These are phyloP conservation scores for Pisolithus orientalis DNA, from an alignment of 768 basidiomycete species.

Conservation along the genomic window DNA sequence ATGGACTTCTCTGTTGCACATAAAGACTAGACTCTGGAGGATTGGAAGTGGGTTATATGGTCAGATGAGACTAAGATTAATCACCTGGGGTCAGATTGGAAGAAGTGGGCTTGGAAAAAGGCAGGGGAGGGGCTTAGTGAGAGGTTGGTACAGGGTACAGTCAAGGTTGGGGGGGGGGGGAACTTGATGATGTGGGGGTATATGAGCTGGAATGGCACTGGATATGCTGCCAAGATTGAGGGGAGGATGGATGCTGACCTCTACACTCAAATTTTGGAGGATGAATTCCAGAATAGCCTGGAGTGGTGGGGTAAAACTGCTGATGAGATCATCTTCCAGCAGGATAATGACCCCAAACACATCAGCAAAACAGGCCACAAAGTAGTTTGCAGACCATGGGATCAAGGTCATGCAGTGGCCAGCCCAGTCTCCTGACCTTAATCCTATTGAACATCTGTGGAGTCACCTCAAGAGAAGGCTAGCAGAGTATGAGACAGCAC, in stretches of 20 bases:
- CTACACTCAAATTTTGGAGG: not conserved
- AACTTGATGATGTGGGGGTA: not conserved
- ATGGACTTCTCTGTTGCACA: slow-evolving; percentile 3
- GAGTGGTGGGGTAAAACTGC: not conserved
- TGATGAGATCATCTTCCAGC: not conserved
- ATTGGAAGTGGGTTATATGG: slow-evolving; percentile 13
- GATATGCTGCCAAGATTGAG: not conserved
- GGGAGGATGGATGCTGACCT: not conserved
- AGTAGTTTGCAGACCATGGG: too few relatives aligned
- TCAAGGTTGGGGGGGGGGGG: not conserved
- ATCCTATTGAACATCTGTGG: too few relatives aligned
- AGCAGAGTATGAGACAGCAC: not conserved
- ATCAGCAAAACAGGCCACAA: too few relatives aligned
- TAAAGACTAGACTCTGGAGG: slow-evolving; percentile 14
- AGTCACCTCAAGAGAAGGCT: too few relatives aligned
- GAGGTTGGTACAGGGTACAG: not conserved
- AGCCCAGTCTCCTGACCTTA: too few relatives aligned
- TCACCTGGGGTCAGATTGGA: slow-evolving; percentile 26
- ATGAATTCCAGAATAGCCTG: not conserved
- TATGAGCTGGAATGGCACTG: not conserved
- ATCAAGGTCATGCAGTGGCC: too few relatives aligned
- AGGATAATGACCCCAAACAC: not conserved
- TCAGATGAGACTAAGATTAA: slow-evolving; percentile 27
- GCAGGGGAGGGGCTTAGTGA: not conserved
- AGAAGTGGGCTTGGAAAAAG: slow-evolving; percentile 2